phyloP scores from a whole-genome alignment of 805 yeast genomes.

The Zygosaccharomyces lentus region DNA sequence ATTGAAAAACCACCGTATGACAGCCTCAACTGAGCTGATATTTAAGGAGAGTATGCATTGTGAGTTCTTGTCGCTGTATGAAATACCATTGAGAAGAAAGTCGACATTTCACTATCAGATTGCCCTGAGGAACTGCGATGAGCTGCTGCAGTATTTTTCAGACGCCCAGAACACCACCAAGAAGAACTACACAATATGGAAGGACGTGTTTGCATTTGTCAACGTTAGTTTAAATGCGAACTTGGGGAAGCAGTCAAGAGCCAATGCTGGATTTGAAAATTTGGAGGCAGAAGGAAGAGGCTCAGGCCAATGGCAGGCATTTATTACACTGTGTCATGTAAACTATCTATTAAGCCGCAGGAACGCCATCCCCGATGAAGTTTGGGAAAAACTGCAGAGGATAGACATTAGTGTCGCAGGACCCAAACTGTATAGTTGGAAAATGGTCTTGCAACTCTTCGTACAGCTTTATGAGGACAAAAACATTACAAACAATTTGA shows the following conservation, averaged over 20 bases:
- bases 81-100: constrained; percentile 18
- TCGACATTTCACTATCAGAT: constrained; percentile 21
- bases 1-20: constrained; percentile 18
- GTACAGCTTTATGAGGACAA: constrained; percentile 25
- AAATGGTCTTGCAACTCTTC: constrained; percentile 21
- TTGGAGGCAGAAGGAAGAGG: neutral
- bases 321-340: constrained; percentile 14
- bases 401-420: constrained; percentile 10
- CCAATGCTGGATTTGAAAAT: constrained; percentile 9
- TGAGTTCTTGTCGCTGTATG: constrained; percentile 21
- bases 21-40: constrained; percentile 8
- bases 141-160: constrained; percentile 14
- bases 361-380: constrained; percentile 10
- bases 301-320: constrained; percentile 16
- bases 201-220: constrained; percentile 19
- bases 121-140: constrained; percentile 26
- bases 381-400: constrained; percentile 1
- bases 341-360: constrained; percentile 22
- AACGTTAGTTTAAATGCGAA: constrained; percentile 12
- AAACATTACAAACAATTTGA: constrained; percentile 26
- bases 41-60: constrained; percentile 22
- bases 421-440: constrained; percentile 25
- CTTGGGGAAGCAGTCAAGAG: constrained; percentile 13
- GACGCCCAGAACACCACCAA: constrained; percentile 1
- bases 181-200: constrained; percentile 14